phyloP scores from a whole-genome alignment of 257 asterid genomes.

The Jasminum sambac region DNA sequence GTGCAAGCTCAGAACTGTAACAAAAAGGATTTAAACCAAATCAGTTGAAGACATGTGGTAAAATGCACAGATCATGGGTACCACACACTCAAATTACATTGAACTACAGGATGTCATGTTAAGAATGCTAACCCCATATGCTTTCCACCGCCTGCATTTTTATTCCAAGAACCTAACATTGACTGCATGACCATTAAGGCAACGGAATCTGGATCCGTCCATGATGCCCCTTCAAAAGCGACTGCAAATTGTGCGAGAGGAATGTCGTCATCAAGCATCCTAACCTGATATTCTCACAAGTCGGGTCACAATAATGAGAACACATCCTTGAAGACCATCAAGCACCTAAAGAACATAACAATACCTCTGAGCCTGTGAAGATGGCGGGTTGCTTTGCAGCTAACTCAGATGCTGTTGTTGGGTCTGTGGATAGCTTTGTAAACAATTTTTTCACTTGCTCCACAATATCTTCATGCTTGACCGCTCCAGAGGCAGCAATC shows the following conservation, averaged over 20 bases:
- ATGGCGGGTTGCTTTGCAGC: slow-evolving; percentile 68
- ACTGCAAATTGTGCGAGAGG: slow-evolving; percentile 83
- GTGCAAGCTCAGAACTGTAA: slow-evolving; percentile 77
- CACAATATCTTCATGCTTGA: slow-evolving; percentile 82
- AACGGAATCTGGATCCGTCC: slow-evolving; percentile 84
- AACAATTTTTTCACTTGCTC: slow-evolving; percentile 66
- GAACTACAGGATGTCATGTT: neutral
- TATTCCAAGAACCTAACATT: slow-evolving; percentile 82
- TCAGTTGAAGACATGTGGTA: slow-evolving; percentile 18
- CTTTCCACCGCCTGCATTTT: slow-evolving; percentile 73
- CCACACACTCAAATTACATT: neutral
- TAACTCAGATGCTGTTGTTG: slow-evolving; percentile 61
- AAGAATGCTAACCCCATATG: slow-evolving; percentile 73
- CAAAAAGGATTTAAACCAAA: slow-evolving; percentile 27
- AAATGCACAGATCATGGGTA: neutral
- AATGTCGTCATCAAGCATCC: slow-evolving; percentile 79
- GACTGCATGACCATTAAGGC: slow-evolving; percentile 89
- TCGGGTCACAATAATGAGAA: slow-evolving; percentile 12
- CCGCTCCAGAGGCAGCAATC: slow-evolving; percentile 79
- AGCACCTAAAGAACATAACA: slow-evolving; percentile 22
- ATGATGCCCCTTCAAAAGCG: slow-evolving; percentile 92
- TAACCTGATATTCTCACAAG: slow-evolving; percentile 40
- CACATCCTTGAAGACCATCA: slow-evolving; percentile 14
- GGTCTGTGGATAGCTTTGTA: slow-evolving; percentile 59
- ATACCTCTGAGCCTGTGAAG: slow-evolving; percentile 94